These are phyloP conservation scores for Fusarium circinatum DNA, from an alignment of 2,329 filamentous ascomycete genomes.

Conservation along the genomic window DNA sequence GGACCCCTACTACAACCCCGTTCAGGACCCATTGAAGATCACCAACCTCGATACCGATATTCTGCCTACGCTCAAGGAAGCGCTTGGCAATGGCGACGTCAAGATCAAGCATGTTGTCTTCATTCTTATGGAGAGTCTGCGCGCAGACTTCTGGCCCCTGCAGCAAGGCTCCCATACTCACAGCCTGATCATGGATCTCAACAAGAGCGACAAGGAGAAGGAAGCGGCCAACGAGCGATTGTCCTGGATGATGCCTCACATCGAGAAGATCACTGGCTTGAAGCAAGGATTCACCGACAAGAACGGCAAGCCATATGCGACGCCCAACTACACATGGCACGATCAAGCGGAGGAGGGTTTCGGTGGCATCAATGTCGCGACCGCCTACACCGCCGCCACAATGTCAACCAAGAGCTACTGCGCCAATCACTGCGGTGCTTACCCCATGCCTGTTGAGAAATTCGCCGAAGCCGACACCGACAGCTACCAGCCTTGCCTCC, in stretches of 20 bases:
- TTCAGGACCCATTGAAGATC: slow-evolving; percentile 54
- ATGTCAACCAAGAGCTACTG: slow-evolving; percentile 58
- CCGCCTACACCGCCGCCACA: slow-evolving; percentile 54
- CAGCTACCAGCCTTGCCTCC: slow-evolving; percentile 57
- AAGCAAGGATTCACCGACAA: slow-evolving; percentile 33
- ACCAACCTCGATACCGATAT: slow-evolving; percentile 52
- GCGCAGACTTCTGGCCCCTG: slow-evolving; percentile 58
- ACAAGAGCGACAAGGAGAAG: slow-evolving; percentile 40
- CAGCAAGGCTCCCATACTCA: slow-evolving; percentile 54
- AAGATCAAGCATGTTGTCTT: slow-evolving; percentile 58
- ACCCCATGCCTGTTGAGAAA: slow-evolving; percentile 55
- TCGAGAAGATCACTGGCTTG: slow-evolving; percentile 36
- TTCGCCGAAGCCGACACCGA: slow-evolving; percentile 55
- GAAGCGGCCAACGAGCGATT: slow-evolving; percentile 45
- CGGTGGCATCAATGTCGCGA: slow-evolving; percentile 55
- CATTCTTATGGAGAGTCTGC: slow-evolving; percentile 57
- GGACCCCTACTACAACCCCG: slow-evolving; percentile 52
- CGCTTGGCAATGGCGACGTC: slow-evolving; percentile 43
- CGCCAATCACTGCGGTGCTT: slow-evolving; percentile 56
- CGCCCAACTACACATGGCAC: slow-evolving; percentile 44
- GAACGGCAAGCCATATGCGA: slow-evolving; percentile 43
- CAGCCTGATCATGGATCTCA: slow-evolving; percentile 43
- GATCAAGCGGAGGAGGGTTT: slow-evolving; percentile 35
- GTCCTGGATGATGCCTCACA: slow-evolving; percentile 36
- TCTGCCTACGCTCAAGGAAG: slow-evolving; percentile 42